Evolutionary conservation across 345 rosid genomes (phyloP).

Genomic region (Eucalyptus polybractea): DNA sequence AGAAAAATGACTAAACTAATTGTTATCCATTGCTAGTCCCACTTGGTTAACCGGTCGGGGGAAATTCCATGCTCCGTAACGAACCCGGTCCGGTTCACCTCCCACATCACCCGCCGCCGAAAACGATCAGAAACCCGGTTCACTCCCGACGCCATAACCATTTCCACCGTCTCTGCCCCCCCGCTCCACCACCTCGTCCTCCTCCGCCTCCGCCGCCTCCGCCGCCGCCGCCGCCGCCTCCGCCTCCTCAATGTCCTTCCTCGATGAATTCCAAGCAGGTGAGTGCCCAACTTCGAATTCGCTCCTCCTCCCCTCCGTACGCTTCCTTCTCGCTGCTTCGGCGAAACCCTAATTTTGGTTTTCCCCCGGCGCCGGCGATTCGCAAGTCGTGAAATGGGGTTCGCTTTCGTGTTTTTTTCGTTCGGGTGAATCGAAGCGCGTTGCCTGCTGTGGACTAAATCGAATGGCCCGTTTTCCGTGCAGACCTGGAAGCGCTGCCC

Average conservation of each 20-base stretch:
- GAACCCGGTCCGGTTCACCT: neutral
- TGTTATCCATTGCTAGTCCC: neutral
- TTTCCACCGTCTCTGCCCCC: neutral
- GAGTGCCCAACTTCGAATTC: neutral
- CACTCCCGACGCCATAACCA: neutral
- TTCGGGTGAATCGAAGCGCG: neutral
- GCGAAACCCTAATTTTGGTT: neutral
- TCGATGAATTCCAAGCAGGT: slow-evolving; percentile 44
- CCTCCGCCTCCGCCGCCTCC: neutral
- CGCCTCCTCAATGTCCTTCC: slow-evolving; percentile 15
- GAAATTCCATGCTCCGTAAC: neutral
- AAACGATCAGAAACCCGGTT: neutral
- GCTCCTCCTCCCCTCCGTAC: neutral
- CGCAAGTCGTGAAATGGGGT: neutral
- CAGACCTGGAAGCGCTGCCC: slow-evolving; percentile 79
- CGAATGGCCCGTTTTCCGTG: neutral
- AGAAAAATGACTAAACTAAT: neutral
- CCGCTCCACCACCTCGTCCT: neutral
- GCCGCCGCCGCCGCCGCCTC: neutral
- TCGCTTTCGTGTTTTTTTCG: neutral
- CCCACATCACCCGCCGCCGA: neutral
- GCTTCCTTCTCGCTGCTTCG: neutral
- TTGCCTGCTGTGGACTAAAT: neutral
- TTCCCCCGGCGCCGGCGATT: neutral
- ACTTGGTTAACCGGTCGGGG: neutral